A percentile compares a stretch with the other conserved stretches of the same genome.
phyloP scores from a whole-genome alignment of 208 protist species.

The Trypanosomatidae sp. region DNA sequence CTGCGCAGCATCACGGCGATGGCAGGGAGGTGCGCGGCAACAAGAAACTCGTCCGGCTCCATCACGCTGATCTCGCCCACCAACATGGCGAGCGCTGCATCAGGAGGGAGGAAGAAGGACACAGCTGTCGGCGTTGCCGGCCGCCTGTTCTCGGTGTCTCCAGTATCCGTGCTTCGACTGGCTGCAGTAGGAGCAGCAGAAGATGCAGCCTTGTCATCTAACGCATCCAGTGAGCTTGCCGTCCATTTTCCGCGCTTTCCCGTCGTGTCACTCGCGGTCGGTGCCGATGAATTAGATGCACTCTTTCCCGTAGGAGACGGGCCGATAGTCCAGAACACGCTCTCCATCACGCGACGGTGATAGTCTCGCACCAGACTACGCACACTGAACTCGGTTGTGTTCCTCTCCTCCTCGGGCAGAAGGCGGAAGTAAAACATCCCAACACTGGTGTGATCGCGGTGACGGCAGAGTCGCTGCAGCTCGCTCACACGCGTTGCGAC shows the following conservation, averaged over 20 bases:
- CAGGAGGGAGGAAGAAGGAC: slow-evolving; percentile 10
- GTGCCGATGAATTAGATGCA: background rate
- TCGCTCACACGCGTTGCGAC: slow-evolving; percentile 26
- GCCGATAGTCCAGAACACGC: slow-evolving; percentile 7
- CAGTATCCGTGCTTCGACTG: too few species aligned
- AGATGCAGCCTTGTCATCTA: too few species aligned
- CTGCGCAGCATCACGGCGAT: slow-evolving; percentile 16
- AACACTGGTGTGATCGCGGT: slow-evolving; percentile 31
- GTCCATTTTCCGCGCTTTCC: slow-evolving; percentile 16
- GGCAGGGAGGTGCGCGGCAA: slow-evolving; percentile 12
- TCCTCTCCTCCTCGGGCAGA: background rate
- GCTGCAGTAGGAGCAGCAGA: too few species aligned
- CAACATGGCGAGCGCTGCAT: slow-evolving; percentile 9
- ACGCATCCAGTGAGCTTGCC: too few species aligned
- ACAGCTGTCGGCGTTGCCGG: background rate
- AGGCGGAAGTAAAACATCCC: slow-evolving; percentile 6
- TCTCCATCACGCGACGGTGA: slow-evolving; percentile 12
- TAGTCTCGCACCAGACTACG: background rate
- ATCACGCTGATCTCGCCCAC: slow-evolving; percentile 11
- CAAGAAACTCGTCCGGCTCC: slow-evolving; percentile 4
- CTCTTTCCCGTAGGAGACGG: too few species aligned
- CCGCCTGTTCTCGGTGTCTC: too few species aligned
- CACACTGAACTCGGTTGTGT: slow-evolving; percentile 1
- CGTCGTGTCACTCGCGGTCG: background rate
- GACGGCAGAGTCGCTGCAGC: slow-evolving; percentile 39